A percentile compares a stretch with the other conserved stretches of the same genome.
Conservation (phyloP, 2,329 filamentous ascomycete species). For the Hyphodiscus sp. region DNA sequence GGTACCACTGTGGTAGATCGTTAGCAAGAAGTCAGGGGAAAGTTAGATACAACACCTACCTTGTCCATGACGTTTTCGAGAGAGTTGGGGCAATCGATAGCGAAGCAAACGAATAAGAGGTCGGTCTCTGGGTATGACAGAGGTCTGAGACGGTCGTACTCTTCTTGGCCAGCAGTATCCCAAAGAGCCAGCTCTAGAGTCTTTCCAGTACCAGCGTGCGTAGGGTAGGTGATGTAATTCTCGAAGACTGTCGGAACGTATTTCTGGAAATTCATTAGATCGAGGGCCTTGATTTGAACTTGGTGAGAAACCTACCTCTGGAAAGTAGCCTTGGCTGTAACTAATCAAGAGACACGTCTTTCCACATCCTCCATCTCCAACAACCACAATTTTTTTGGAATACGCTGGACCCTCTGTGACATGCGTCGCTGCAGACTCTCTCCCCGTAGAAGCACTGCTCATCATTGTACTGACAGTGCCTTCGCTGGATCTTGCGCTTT, state of each 20-base stretch:
- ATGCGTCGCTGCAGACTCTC: conserved; percentile 74
- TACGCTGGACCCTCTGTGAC: conserved; percentile 87
- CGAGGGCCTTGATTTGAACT: not conserved
- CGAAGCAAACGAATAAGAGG: conserved; percentile 96
- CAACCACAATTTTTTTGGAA: conserved; percentile 99
- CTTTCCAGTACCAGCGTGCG: conserved; percentile 81
- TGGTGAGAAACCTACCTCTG: conserved; percentile 62
- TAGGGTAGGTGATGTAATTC: conserved; percentile 98
- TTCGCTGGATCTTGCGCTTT: conserved; percentile 62
- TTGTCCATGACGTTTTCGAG: conserved; percentile 99
- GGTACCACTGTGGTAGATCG: conserved; percentile 71
- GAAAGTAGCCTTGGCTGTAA: conserved; percentile 98
- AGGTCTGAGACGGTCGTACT: conserved; percentile 92
- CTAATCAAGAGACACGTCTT: conserved; percentile 98
- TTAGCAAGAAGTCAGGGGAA: conserved; percentile 1
- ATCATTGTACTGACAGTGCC: conserved; percentile 83
- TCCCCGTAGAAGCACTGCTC: conserved; percentile 64
- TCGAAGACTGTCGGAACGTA: conserved; percentile 99
- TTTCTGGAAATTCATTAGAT: conserved; percentile 59
- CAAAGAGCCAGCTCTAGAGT: conserved; percentile 93
- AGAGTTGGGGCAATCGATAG: conserved; percentile 97
- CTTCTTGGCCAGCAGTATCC: conserved; percentile 98
- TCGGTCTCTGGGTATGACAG: conserved; percentile 98
- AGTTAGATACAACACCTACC: conserved; percentile 45
- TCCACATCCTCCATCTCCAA: conserved; percentile 94